Conservation (phyloP, 2,329 filamentous ascomycete genomes). For the Hypocreales sp. region DNA sequence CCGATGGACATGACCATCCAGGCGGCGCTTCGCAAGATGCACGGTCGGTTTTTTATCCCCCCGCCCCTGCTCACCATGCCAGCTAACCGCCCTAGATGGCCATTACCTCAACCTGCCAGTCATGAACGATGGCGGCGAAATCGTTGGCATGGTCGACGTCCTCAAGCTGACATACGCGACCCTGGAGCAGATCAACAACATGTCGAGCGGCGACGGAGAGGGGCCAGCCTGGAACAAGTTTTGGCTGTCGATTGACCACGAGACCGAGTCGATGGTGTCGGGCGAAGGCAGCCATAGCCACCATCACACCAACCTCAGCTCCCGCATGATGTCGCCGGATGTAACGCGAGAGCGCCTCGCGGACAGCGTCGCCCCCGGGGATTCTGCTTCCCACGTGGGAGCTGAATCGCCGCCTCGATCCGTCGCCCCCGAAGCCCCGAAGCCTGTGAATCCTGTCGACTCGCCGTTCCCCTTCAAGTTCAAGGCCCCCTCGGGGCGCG, state of each 20-base stretch:
- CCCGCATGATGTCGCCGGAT: constrained; percentile 71
- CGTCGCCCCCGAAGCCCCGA: constrained; percentile 30
- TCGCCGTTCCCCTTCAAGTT: constrained; percentile 95
- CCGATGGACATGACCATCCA: constrained; percentile 99
- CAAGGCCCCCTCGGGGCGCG: constrained; percentile 88
- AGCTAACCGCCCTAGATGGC: constrained; percentile 50
- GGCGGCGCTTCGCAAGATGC: constrained; percentile 96
- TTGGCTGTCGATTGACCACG: constrained; percentile 90
- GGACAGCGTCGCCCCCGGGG: constrained; percentile 80
- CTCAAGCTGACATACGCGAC: constrained; percentile 97
- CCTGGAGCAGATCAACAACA: constrained; percentile 93
- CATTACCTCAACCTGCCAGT: constrained; percentile 97
- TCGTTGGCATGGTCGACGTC: constrained; percentile 98
- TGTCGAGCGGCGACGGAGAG: constrained; percentile 76
- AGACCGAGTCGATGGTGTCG: constrained; percentile 92
- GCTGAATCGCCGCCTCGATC: constrained; percentile 63
- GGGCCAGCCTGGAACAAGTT: constrained; percentile 99
- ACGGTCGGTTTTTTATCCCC: too few species aligned
- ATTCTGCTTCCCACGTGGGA: constrained; percentile 88
- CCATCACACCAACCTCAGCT: constrained; percentile 45
- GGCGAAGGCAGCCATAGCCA: constrained; percentile 70
- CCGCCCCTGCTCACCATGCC: too few species aligned
- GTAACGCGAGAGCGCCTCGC: constrained; percentile 51
- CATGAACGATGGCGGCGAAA: constrained; percentile 94
- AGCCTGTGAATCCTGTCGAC: constrained; percentile 46